These are phyloP conservation scores for Xylaria sp. DNA, from an alignment of 2,329 filamentous ascomycete genomes.

Conservation along the genomic window DNA sequence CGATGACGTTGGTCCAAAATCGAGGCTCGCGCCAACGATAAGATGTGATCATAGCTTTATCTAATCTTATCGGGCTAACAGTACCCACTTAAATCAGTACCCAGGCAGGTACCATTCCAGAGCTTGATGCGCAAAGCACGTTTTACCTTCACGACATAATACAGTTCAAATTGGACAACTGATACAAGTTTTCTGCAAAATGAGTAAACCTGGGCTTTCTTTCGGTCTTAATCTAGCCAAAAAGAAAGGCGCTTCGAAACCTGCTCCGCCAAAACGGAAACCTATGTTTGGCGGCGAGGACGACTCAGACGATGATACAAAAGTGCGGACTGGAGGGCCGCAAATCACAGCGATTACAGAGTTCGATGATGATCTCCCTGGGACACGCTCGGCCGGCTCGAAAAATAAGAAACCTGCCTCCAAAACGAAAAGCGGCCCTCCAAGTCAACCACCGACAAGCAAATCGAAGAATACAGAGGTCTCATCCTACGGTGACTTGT, in stretches of 20 bases:
- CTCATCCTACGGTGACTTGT: conserved; percentile 71
- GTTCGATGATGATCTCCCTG: conserved; percentile 58
- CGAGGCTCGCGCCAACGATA: conserved; percentile 13
- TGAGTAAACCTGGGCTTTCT: conserved; percentile 55
- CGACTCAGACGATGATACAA: conserved; percentile 64
- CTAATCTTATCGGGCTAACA: conserved; percentile 25
- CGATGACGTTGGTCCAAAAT: conserved; percentile 32
- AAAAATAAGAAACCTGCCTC: conserved; percentile 47
- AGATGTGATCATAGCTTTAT: conserved; percentile 25
- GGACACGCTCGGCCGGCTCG: conserved; percentile 41
- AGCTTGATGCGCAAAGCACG: conserved; percentile 7
- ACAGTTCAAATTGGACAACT: neutral
- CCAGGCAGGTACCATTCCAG: conserved; percentile 1
- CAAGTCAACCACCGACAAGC: conserved; percentile 55
- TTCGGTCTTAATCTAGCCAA: conserved; percentile 70
- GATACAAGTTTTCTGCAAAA: conserved; percentile 34
- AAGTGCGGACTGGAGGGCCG: conserved; percentile 47
- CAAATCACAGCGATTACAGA: conserved; percentile 69
- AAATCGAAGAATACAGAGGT: conserved; percentile 56
- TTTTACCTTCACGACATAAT: neutral
- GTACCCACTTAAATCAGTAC: neutral
- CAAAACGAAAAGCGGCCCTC: conserved; percentile 47
- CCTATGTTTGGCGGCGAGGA: conserved; percentile 67
- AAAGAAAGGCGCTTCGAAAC: conserved; percentile 63
- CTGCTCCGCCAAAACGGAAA: conserved; percentile 61